A percentile compares a stretch with the other conserved stretches of the same genome.
Conservation (phyloP, 106 monocot species). For the Dendrobium huoshanense region DNA sequence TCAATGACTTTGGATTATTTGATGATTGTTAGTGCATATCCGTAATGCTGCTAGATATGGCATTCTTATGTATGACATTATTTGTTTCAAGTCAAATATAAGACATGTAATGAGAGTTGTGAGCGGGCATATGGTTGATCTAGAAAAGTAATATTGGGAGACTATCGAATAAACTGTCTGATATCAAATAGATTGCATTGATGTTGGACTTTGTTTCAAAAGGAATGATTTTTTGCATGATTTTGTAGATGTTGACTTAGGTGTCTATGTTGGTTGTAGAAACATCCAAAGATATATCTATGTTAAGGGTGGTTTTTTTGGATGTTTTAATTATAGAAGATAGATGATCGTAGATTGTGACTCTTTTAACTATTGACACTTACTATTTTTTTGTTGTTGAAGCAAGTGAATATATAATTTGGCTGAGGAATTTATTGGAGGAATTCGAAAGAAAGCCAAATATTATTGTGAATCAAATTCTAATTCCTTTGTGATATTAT, state of each 20-base stretch:
- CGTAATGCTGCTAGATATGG: neutral
- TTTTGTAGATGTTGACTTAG: neutral
- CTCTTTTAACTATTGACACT: neutral
- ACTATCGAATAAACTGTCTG: neutral
- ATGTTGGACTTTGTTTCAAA: neutral
- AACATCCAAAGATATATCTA: neutral
- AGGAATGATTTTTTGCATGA: neutral
- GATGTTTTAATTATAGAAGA: neutral
- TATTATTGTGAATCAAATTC: neutral
- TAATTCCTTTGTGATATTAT: neutral
- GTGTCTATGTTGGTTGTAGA: neutral
- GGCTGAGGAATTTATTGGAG: neutral
- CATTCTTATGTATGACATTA: neutral
- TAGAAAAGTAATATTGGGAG: neutral
- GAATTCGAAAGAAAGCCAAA: neutral
- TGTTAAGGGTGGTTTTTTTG: neutral
- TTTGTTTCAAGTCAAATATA: neutral
- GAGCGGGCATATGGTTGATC: neutral
- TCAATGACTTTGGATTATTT: neutral
- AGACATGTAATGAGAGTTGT: neutral
- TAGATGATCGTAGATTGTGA: neutral
- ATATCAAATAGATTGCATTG: neutral
- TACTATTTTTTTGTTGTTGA: neutral
- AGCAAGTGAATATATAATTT: neutral
- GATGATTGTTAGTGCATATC: neutral